Evolutionary conservation across 331 rosid genomes (phyloP), one percentile per base, ranked within the genome.

Genomic region (Quercus lobata): DNA sequence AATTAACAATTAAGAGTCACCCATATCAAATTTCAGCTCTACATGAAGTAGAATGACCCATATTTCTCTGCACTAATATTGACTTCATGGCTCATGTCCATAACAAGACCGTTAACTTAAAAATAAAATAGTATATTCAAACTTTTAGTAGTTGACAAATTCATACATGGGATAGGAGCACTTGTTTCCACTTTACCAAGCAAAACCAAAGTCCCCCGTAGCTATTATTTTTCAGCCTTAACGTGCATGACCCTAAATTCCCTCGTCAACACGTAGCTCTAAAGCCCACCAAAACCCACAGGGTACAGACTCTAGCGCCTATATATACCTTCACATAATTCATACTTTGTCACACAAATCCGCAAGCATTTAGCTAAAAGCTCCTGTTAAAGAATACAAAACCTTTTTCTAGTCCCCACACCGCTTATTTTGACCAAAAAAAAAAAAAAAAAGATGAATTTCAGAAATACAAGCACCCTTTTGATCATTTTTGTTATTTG

Each of bases 401-500:
- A 37, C 11, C 46, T 37, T 37, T 37, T 37, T 37, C 11, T 37
- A 37, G 46, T 37, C 46, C 46, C 12, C 46, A 37, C 11, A 37
- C 46, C 46, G 11, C 46, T 37, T 37, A 37, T 37, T 37, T 37
- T 37, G 46, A 37, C 3, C 46, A 2, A 2, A 7, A 37, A 37
- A 7, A 37, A 2, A 68, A 57, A 7, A 37, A 37, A 37, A 0
- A 68, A 57, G 15, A 88, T 84, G 89, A 63, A 46, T 77, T 71
- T 69, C 57, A 30, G 65, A 19, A 79, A 76, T 71, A 71, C 63
- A n/a, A 78, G 88, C 74, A 73, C 18, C 53, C 71, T 70, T 72
- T 18, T 83, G 78, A 57, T 82, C 14, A 34, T 57, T 5, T 2
- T 81, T 63, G 49, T 83, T 55, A 54, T 86, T 27, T 71, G 53